Percentiles rank a stretch among this genome's conserved stretches.
Conservation (phyloP, 2,329 filamentous ascomycete species). For the Aphanoascus verrucosus region DNA sequence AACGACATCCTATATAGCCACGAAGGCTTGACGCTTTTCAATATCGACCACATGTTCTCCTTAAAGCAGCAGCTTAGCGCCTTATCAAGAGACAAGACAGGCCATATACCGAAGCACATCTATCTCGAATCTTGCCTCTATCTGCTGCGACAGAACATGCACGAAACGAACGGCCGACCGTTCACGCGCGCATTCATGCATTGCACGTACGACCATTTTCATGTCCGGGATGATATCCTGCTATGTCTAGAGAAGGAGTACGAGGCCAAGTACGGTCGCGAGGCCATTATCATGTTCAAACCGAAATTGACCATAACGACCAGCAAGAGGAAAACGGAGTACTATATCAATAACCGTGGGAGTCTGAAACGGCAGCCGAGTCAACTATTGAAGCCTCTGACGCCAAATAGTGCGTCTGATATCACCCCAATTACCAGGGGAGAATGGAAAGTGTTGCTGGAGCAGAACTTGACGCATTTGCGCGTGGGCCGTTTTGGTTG, state of each 20-base stretch:
- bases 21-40: slow-evolving; percentile 36
- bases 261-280: slow-evolving; percentile 25
- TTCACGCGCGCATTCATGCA: slow-evolving; percentile 37
- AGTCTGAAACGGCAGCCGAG: slow-evolving; percentile 10
- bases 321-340: slow-evolving; percentile 16
- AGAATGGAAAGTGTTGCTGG: slow-evolving; percentile 34
- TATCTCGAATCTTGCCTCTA: slow-evolving; percentile 32
- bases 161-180: slow-evolving; percentile 32
- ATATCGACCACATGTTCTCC: slow-evolving; percentile 37
- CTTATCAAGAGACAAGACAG: slow-evolving; percentile 24
- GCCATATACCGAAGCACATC: slow-evolving; percentile 23
- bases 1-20: slow-evolving; percentile 37
- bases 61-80: slow-evolving; percentile 35
- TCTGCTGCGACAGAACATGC: slow-evolving; percentile 33
- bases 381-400: slow-evolving; percentile 27
- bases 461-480: slow-evolving; percentile 15
- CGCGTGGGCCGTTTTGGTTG: background rate
- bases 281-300: slow-evolving; percentile 30
- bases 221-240: slow-evolving; percentile 30
- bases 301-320: slow-evolving; percentile 14
- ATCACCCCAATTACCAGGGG: slow-evolving; percentile 35
- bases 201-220: slow-evolving; percentile 34
- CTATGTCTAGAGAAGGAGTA: slow-evolving; percentile 29
- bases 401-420: slow-evolving; percentile 34
- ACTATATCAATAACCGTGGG: slow-evolving; percentile 1